phyloP scores from a whole-genome alignment of 2,329 filamentous ascomycete genomes.

The Talaromyces sp. region DNA sequence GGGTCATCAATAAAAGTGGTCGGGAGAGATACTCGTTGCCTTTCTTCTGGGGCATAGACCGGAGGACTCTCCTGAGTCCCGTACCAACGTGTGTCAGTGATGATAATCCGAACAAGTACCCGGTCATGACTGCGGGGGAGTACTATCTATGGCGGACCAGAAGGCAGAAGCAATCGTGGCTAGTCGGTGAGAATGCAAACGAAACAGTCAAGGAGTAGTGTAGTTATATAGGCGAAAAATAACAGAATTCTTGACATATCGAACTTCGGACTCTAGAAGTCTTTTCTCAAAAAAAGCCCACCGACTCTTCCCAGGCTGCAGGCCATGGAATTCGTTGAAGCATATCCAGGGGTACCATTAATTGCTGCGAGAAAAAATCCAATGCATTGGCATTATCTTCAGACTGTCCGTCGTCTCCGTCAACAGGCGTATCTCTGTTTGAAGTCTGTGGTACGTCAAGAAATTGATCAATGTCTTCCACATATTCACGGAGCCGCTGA shows the following conservation, averaged over 20 bases:
- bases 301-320: conserved; percentile 4
- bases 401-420: not conserved
- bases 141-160: conserved; percentile 20
- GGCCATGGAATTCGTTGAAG: conserved; percentile 7
- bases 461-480: conserved; percentile 5
- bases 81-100: conserved; percentile 25
- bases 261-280: not conserved
- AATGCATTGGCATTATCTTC: not conserved
- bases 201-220: not conserved
- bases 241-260: not conserved
- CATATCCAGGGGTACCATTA: conserved; percentile 6
- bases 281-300: not conserved
- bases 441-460: not conserved
- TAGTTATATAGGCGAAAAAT: not conserved
- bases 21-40: conserved; percentile 34
- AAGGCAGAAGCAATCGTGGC: conserved; percentile 2
- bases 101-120: conserved; percentile 29
- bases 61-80: conserved; percentile 19
- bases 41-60: conserved; percentile 30
- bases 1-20: conserved; percentile 34
- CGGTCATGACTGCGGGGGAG: conserved; percentile 27
- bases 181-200: not conserved
- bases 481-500: conserved; percentile 4
- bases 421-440: not conserved
- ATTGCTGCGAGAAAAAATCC: not conserved